Percentiles rank a stretch among this genome's conserved stretches.
Conservation (phyloP, 1,139 yeast genomes). For the Magnusiomyces clavatus region DNA sequence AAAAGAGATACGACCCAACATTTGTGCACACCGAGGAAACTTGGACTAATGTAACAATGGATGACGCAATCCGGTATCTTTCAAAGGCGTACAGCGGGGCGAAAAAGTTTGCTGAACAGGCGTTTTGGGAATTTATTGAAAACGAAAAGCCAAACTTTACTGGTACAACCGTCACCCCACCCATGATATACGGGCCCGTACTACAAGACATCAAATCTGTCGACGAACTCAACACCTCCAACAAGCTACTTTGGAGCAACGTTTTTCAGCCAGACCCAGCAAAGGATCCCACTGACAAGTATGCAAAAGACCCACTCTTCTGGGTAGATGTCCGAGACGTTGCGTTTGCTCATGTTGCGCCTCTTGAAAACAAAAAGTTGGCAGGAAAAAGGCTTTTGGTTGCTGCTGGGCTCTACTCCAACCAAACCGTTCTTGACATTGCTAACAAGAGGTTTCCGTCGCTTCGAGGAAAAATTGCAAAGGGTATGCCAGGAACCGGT, state of each 20-base stretch:
- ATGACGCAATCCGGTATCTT: constrained; percentile 27
- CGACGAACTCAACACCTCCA: constrained; percentile 29
- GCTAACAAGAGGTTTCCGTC: constrained; percentile 35
- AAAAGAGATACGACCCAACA: constrained; percentile 24
- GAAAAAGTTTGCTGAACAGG: constrained; percentile 38
- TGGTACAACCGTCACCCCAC: constrained; percentile 41
- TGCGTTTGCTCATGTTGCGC: constrained; percentile 43
- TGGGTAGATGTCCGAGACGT: constrained; percentile 48
- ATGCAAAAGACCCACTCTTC: constrained; percentile 9
- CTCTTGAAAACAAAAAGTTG: constrained; percentile 32
- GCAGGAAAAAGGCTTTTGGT: constrained; percentile 40
- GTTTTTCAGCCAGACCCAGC: not conserved
- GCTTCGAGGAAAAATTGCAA: constrained; percentile 25
- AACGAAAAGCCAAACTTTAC: constrained; percentile 35
- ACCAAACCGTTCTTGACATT: constrained; percentile 33
- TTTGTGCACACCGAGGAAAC: constrained; percentile 33
- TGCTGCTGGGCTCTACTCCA: constrained; percentile 32
- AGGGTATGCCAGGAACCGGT: constrained; percentile 15
- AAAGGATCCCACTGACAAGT: constrained; percentile 7
- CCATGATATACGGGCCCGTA: constrained; percentile 44
- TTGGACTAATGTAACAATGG: constrained; percentile 42
- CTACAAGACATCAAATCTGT: constrained; percentile 24
- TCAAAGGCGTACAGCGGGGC: constrained; percentile 33
- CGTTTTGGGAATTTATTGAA: constrained; percentile 40
- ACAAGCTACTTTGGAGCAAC: constrained; percentile 15